Percentiles rank a stretch among this genome's conserved stretches.
phyloP scores from a whole-genome alignment of 257 asterid species.

The Rhazya stricta region DNA sequence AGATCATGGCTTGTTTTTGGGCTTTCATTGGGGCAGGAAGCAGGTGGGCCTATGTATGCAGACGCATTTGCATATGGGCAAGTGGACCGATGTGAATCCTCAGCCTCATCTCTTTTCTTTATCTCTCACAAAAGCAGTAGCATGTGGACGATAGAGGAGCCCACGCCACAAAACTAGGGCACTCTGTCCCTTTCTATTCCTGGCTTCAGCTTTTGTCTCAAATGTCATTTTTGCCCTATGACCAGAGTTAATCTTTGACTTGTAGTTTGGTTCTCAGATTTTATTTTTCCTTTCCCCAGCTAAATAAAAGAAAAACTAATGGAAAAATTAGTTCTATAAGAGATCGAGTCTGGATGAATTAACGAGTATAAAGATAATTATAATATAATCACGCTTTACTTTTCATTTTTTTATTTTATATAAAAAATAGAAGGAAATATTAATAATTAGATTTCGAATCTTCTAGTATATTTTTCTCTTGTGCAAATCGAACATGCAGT shows the following conservation, averaged over 20 bases:
- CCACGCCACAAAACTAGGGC: not conserved
- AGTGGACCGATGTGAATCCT: slow-evolving; percentile 29
- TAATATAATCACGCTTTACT: not conserved
- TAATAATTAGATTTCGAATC: too few species aligned
- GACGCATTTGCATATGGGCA: slow-evolving; percentile 12
- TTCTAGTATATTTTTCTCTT: too few species aligned
- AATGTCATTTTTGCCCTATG: not conserved
- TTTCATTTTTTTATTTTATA: not conserved
- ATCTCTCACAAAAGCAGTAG: not conserved
- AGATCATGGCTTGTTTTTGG: slow-evolving; percentile 39
- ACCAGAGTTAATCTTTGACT: too few species aligned
- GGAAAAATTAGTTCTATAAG: too few species aligned
- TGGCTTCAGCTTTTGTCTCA: not conserved
- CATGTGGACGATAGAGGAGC: slow-evolving; percentile 1
- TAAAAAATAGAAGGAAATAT: not conserved
- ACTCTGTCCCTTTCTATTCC: slow-evolving; percentile 3
- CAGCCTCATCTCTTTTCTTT: slow-evolving; percentile 21
- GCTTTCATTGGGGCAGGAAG: slow-evolving; percentile 21
- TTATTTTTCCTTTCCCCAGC: too few species aligned
- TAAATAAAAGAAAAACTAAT: too few species aligned
- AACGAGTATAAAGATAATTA: not conserved
- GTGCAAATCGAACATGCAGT: too few species aligned
- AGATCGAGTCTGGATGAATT: not conserved
- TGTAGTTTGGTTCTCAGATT: too few species aligned
- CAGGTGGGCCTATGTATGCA: slow-evolving; percentile 28